These are phyloP conservation scores for Podospora sp. DNA, from an alignment of 495 filamentous ascomycete genomes.

Conservation along the genomic window DNA sequence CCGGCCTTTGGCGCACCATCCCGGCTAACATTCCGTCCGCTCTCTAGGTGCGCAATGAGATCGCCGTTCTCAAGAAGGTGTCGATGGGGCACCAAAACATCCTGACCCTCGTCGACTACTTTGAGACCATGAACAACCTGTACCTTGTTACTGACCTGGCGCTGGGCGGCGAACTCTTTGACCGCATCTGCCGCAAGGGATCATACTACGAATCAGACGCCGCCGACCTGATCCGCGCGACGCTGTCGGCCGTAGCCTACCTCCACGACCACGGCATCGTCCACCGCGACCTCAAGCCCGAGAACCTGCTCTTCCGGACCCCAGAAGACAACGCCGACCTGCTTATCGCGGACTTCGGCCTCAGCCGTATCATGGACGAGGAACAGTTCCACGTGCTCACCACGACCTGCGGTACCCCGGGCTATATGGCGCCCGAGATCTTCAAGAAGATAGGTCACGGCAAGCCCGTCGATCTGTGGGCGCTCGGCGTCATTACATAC, in stretches of 20 bases:
- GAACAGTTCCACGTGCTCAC: conserved; percentile 98
- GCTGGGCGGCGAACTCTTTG: conserved; percentile 94
- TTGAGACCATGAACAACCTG: conserved; percentile 99
- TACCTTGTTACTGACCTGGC: conserved; percentile 98
- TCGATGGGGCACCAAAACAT: conserved; percentile 99
- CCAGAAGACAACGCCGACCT: conserved; percentile 83
- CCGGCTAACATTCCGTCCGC: conserved; percentile 2
- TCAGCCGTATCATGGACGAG: conserved; percentile 97
- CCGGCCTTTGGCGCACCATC: not conserved
- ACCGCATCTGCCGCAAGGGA: conserved; percentile 97
- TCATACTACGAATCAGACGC: conserved; percentile 98
- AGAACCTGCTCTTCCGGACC: conserved; percentile 78
- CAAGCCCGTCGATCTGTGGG: conserved; percentile 93
- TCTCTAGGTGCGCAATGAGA: conserved; percentile 90
- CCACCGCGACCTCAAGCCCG: conserved; percentile 78
- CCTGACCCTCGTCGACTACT: conserved; percentile 95
- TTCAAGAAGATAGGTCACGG: conserved; percentile 87
- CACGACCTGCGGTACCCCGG: conserved; percentile 95
- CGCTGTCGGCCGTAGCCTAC: conserved; percentile 95
- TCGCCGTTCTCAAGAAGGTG: conserved; percentile 91
- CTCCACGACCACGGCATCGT: conserved; percentile 98
- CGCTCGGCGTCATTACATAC: conserved; percentile 94
- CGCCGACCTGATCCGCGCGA: conserved; percentile 90
- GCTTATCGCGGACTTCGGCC: conserved; percentile 95
- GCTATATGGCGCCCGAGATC: conserved; percentile 97